These are phyloP conservation scores for Hypoxylon sp. DNA, from an alignment of 2,329 filamentous ascomycete genomes.

Conservation along the genomic window DNA sequence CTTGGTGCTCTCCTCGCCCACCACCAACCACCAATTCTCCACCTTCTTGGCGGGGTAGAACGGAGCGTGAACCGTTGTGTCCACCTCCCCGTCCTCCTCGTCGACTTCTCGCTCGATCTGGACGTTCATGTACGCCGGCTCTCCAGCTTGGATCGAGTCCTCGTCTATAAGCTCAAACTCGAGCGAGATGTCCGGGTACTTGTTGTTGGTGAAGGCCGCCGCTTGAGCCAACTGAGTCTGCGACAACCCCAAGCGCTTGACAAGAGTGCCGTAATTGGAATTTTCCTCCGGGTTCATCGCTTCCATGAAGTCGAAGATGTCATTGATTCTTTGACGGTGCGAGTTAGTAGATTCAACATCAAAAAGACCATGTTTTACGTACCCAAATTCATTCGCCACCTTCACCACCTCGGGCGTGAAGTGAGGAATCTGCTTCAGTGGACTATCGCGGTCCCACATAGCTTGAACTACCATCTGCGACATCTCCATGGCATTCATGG, in stretches of 20 bases:
- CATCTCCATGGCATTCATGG: conserved; percentile 99
- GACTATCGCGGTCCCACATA: conserved; percentile 98
- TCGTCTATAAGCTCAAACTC: conserved; percentile 86
- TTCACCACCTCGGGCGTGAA: conserved; percentile 86
- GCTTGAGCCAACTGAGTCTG: conserved; percentile 86
- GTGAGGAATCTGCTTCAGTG: conserved; percentile 96
- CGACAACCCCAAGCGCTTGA: conserved; percentile 79
- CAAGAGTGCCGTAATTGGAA: conserved; percentile 76
- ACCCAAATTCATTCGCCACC: conserved; percentile 80
- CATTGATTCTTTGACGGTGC: conserved; percentile 71
- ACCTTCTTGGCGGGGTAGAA: conserved; percentile 93
- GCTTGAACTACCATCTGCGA: conserved; percentile 98
- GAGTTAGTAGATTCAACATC: conserved; percentile 34
- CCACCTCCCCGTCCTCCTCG: conserved; percentile 72
- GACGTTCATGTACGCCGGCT: conserved; percentile 82
- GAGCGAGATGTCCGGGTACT: conserved; percentile 93
- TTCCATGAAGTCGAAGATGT: conserved; percentile 98
- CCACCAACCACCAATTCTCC: conserved; percentile 98
- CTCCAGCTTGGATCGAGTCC: conserved; percentile 80
- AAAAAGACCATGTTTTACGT: conserved; percentile 48
- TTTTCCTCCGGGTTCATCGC: conserved; percentile 97
- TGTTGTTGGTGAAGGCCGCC: conserved; percentile 94
- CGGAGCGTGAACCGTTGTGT: conserved; percentile 88
- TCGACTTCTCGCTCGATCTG: conserved; percentile 84
- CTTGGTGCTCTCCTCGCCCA: conserved; percentile 90